Base-by-base conservation (phyloP, 345 rosid species). In the Anacardium occidentale region DNA sequence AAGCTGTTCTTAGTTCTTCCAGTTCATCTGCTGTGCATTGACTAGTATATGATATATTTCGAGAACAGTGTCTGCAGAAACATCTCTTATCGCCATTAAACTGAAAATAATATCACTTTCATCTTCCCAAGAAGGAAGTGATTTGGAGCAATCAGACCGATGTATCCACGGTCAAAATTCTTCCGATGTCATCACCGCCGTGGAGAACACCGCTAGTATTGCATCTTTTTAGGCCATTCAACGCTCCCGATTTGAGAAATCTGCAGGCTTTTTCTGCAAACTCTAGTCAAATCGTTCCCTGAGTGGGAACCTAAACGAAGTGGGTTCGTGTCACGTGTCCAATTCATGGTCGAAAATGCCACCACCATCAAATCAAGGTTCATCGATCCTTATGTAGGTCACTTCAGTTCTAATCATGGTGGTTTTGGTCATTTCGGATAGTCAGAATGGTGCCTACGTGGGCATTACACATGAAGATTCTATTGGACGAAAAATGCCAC, bases 351-450 rank as follows among this genome's bases (percentile, higher is more conserved):
- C 56, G 60, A 64, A 74, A 29, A 67, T 29, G 3, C 32, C 32
- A 29, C 32, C 32, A 29, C 32, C 32, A 29, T 80, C 82, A 75
- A 76, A 78, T 78, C 86, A 44, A 70, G 53, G 6, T 18, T n/a
- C 79, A 8, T 67, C 0, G 11, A 64, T 64, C 77, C 75, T 74
- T 3, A 2, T 25, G 1, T 26, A 37, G 34, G 70, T 72, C 73
- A 61, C 53, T 64, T 75, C 76, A 37, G 54, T 20, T 1, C n/a
- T 68, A 73, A 53, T 53, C 62, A 24, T 26, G 79, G 79, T 22
- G 25, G 53, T 70, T 74, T 69, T 74, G 57, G 83, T 76, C 75
- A 74, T 62, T 80, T 77, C 60, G 14, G 1, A 0, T n/a, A 0
- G 22, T 12, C n/a, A 12, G 57, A 1, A 5, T 5, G 42, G 53